Evolutionary conservation across 176 grass and related monocot genomes (phyloP), one percentile per base, ranked within the genome.

Genomic region (Elymus sibiricus): DNA sequence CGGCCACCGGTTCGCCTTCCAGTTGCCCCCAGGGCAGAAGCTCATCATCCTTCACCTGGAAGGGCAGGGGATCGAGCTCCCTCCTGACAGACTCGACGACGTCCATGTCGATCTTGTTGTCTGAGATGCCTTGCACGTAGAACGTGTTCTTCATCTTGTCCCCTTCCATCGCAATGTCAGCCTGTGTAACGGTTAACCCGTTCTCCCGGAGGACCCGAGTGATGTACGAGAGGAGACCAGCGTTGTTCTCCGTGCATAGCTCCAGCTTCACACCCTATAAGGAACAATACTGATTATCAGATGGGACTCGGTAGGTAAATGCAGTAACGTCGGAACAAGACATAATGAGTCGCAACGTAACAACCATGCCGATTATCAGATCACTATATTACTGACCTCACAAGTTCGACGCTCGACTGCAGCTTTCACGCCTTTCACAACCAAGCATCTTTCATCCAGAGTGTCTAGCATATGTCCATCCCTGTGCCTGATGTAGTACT

Each of bases 401-500:
- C 87, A 92, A 73, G 89, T 82, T 70, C 90, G 82, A 82, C 90
- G 83, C 42, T 89, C 90, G 27, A 92, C 89, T 47, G 87, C 87
- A 81, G 90, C 87, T 67, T 89, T 87, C 74, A 92, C 83, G 34
- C 83, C 89, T 89, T 92, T 92, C 28, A 88, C 58, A 80, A 86
- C 65, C 26, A 78, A 49, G 64, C 83, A 83, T 7, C 43, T 83
- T 44, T 92, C 87, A 61, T 83, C 73, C 25, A 44, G 29, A 84
- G 64, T 85, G 34, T 86, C 84, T 38, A 92, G 58, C 12, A 78
- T 66, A 12, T 78, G 56, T n/a, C 90, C 90, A 86, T 92, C 79
- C 75, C 86, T 89, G 86, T 89, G 83, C 64, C 87, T 73, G 26
- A 92, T 86, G 83, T 89, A 92, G 77, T 89, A 92, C 35, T 92